Base-by-base conservation (phyloP, 1,284 basidiomycete species). In the Fistulina hepatica region DNA sequence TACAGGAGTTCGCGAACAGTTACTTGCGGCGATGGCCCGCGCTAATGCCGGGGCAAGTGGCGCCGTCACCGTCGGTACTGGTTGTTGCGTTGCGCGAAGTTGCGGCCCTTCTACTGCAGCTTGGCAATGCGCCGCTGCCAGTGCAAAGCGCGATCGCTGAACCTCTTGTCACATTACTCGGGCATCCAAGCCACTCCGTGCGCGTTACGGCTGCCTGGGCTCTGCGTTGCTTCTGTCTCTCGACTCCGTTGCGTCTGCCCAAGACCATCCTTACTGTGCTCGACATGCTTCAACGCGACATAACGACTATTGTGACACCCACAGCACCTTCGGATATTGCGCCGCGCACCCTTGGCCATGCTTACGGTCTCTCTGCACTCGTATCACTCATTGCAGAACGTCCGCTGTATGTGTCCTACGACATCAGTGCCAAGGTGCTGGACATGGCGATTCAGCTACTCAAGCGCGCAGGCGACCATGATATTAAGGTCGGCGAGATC, bases 401-500 rank as follows among this genome's bases (percentile, higher is more conserved):
- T 4, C 92, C 94, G 0, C 69, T 98, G 2, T 97, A 98, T 52
- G 85, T 94, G 23, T 94, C 92, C 1, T 92, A 93, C 57, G 94
- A 97, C 52, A 76, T 94, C 48, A 82, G 81, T 32, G 78, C 89
- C 15, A 93, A 89, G 54, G 81, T 94, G 15, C 78, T 97, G 44
- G 88, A 94, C 51, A 81, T 91, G 52, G 86, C 94, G 1, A 89
- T 88, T 1, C 78, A 86, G 39, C 71, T 98, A 9, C 72, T 98
- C 40, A 97, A 95, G 57, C 76, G 82, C 26, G 81, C 88, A 1
- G 88, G 86, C 10, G 90, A 95, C 41, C 93, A 97, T 54, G 85
- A 93, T 40, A 68, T 97, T 33, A 70, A 73, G 36, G 61, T 88
- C 22, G 91, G 90, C 0, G 73, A 74, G 6, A 69, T 90, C 31